Evolutionary conservation across 164 flowering plant genomes (phyloP), one percentile per base, ranked within the genome.

Genomic region (Magnolia sinica): DNA sequence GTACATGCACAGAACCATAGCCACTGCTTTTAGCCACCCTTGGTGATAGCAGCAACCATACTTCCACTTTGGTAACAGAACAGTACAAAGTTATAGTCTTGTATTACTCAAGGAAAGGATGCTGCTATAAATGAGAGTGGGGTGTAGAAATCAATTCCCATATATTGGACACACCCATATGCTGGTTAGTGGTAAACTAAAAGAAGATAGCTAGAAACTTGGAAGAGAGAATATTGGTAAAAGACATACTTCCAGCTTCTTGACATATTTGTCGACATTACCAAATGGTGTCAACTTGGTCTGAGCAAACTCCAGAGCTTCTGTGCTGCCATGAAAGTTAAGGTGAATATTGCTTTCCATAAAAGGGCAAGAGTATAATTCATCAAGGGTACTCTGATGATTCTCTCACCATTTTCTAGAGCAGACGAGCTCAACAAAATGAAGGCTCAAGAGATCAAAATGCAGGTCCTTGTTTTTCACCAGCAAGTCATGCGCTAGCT

Each of bases 401-500:
- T 74, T 58, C 49, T 8, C 92, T 88, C 80, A 96, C 98, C 91
- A 89, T 81, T 89, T 94, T 68, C 90, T 87, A 18, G 90, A 82
- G 79, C 91, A 83, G 16, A 96, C 91, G 80, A 96, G 98, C 83
- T 90, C 89, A 70, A 89, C 94, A 86, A 91, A 96, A 87, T 94
- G 99, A 82, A 96, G 98, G 83, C 92, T 87, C 81, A 96, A 82
- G 70, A 94, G 98, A 87, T 96, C 98, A 85, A 96, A 93, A 80
- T 89, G 96, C 88, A 96, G 81, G 82, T 94, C 98, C 86, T 84
- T 85, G 78, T 91, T 91, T 70, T 91, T 87, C 81, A 90, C 95
- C 27, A 96, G 82, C 50, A 96, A 76, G 78, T 87, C 89, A 59
- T 78, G 86, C 11, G 94, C 91, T 82, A 94, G 82, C 81, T 90